Conservation (phyloP, 352 stramenopile species). For the Elongisporangium senticosum region DNA sequence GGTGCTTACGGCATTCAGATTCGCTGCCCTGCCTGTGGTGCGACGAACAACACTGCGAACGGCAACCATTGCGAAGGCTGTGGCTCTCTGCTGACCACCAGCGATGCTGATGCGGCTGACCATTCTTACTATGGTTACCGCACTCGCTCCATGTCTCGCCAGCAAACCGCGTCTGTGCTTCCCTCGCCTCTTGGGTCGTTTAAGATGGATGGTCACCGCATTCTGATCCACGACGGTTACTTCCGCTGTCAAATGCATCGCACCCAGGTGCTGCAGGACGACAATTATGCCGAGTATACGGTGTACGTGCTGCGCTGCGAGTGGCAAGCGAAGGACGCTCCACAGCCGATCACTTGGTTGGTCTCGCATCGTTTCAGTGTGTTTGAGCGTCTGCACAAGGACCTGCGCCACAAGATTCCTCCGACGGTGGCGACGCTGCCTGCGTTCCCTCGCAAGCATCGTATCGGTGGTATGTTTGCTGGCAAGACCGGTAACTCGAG, state of each 20-base stretch:
- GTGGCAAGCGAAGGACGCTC: slow-evolving; percentile 65
- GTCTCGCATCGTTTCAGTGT: slow-evolving; percentile 71
- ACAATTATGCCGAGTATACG: slow-evolving; percentile 88
- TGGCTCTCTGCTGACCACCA: slow-evolving; percentile 77
- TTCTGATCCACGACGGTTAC: slow-evolving; percentile 83
- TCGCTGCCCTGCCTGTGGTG: slow-evolving; percentile 76
- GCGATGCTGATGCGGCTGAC: slow-evolving; percentile 34
- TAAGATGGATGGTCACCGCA: slow-evolving; percentile 63
- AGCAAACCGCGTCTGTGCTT: slow-evolving; percentile 53
- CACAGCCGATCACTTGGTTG: slow-evolving; percentile 51
- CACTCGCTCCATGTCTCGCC: slow-evolving; percentile 49
- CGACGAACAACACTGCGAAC: slow-evolving; percentile 86
- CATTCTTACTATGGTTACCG: slow-evolving; percentile 63
- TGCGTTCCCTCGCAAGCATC: slow-evolving; percentile 78
- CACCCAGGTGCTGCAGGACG: slow-evolving; percentile 82
- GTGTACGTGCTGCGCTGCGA: slow-evolving; percentile 84
- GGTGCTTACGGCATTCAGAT: slow-evolving; percentile 84
- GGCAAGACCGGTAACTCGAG: slow-evolving; percentile 84
- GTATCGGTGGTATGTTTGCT: slow-evolving; percentile 77
- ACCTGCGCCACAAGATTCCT: slow-evolving; percentile 69
- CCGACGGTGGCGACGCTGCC: slow-evolving; percentile 54
- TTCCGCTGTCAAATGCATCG: slow-evolving; percentile 83
- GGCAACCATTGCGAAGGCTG: slow-evolving; percentile 85
- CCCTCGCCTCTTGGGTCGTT: slow-evolving; percentile 75
- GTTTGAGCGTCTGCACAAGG: slow-evolving; percentile 70